Evolutionary conservation across 768 basidiomycete genomes (phyloP), one percentile per base, ranked within the genome.

Genomic region (Sporobolomyces pararoseus): DNA sequence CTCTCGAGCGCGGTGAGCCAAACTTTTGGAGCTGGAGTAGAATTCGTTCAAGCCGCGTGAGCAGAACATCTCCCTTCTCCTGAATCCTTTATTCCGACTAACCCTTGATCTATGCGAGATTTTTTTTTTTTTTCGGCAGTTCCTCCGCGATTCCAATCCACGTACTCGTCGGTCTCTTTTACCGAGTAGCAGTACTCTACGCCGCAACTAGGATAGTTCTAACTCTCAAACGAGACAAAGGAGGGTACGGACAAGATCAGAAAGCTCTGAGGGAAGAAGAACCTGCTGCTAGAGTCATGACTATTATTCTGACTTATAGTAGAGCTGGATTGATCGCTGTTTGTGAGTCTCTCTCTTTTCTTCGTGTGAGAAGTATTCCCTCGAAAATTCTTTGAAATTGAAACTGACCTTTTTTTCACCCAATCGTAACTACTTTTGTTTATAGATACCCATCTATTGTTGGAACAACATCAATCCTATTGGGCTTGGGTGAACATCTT

Each of bases 81-180:
- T 29, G 4, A 44, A 39, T 55, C 29, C 44, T 27, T 4, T 1
- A 23, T 39, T 19, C 34, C 6, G 17, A 23, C 10, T 16, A 16
- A 10, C 7, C n/a, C 25, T 14, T n/a, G n/a, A n/a, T n/a, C n/a
- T n/a, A n/a, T n/a, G n/a, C n/a, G n/a, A n/a, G n/a, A n/a, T n/a
- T n/a, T n/a, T n/a, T n/a, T n/a, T n/a, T n/a, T n/a, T n/a, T n/a
- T n/a, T n/a, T n/a, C n/a, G n/a, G 9, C 65, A 76, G 75, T 7
- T 63, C 71, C 1, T 75, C 75, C 4, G 77, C 77, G 29, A 63
- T 78, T 29, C 77, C 77, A 9, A 63, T 78, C 51, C 75, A 75
- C 16, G 76, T 78, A n/a, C 58, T 78, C 29, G 76, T 72, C 23
- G 50, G 51, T 10, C 47, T 72, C n/a, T 71, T 75, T 53, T 75